Base-by-base conservation (phyloP, 805 yeast species). In the Hyphopichia homilentoma region DNA sequence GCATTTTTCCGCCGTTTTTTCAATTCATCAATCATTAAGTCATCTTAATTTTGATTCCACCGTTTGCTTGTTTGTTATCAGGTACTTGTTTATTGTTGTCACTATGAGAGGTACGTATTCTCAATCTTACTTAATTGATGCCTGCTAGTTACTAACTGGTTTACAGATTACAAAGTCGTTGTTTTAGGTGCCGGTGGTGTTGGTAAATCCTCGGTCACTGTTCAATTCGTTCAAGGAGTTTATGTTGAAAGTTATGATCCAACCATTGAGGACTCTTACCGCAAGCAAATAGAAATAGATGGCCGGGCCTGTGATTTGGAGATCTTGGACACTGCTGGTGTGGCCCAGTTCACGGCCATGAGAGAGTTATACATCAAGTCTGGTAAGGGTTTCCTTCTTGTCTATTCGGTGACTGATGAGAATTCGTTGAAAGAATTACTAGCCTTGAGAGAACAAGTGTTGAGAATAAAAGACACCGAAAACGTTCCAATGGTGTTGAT, bases 111-210 rank as follows among this genome's bases (percentile, higher is more conserved):
- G n/a, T n/a, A n/a, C n/a, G n/a, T n/a, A n/a, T n/a, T n/a, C n/a
- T n/a, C n/a, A n/a, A n/a, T n/a, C n/a, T n/a, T n/a, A n/a, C n/a
- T n/a, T n/a, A n/a, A n/a, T n/a, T n/a, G n/a, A n/a, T n/a, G n/a
- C n/a, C n/a, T n/a, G n/a, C n/a, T n/a, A n/a, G n/a, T n/a, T n/a
- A n/a, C n/a, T n/a, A n/a, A n/a, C n/a, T n/a, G n/a, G n/a, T 16
- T 30, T 21, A 8, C 29, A 75, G 97, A 89, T 54, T 88, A 88
- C 58, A 87, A 86, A 54, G 67, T 93, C 27, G 97, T 86, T 12
- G 93, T 90, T 13, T 67, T 90, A 37, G 98, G 98, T 39, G 95
- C 96, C 9, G 97, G 97, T 48, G 96, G 97, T 61, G 96, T 87
- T 6, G 98, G 98, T 48, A 90, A 90, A 51, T 86, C 97, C 16